Evolutionary conservation across 192 early-diverging fungal genomes (phyloP).

Genomic region (Obelidium mucronatum): DNA sequence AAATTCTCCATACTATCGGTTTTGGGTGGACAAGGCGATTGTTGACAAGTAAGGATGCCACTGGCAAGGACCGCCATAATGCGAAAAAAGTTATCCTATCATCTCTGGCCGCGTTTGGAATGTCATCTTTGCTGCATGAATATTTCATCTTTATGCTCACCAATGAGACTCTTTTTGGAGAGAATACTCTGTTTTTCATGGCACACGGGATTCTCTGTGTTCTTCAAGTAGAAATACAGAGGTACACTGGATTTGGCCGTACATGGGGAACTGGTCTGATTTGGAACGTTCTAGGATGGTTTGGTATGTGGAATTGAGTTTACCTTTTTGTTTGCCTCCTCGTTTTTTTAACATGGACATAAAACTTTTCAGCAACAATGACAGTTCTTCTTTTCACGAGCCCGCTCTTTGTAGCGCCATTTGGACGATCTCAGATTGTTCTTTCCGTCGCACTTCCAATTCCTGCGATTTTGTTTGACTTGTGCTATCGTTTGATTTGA

Average conservation of each 20-base stretch:
- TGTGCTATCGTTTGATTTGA: too few species aligned
- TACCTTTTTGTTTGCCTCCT: not conserved
- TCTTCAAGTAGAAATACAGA: not conserved
- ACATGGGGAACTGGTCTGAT: not conserved
- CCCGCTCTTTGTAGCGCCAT: constrained; percentile 4
- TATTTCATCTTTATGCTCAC: not conserved
- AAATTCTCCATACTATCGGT: too few species aligned
- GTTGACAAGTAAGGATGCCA: too few species aligned
- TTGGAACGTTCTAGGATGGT: constrained; percentile 3
- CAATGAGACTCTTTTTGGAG: not conserved
- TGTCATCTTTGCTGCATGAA: not conserved
- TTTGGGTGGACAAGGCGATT: too few species aligned
- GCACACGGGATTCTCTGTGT: not conserved
- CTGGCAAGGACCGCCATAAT: too few species aligned
- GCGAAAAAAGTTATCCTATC: not conserved
- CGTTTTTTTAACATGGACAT: too few species aligned
- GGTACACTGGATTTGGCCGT: not conserved
- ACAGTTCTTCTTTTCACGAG: not conserved
- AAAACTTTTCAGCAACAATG: too few species aligned
- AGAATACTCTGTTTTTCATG: constrained; percentile 17
- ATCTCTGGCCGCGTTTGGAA: not conserved
- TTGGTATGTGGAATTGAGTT: not conserved
- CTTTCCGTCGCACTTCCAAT: not conserved
- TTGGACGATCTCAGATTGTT: not conserved
- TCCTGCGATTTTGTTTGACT: too few species aligned